A percentile compares a stretch with the other conserved stretches of the same genome.
Conservation (phyloP, 208 protist species). For the Acanthamoeba culbertsoni region DNA sequence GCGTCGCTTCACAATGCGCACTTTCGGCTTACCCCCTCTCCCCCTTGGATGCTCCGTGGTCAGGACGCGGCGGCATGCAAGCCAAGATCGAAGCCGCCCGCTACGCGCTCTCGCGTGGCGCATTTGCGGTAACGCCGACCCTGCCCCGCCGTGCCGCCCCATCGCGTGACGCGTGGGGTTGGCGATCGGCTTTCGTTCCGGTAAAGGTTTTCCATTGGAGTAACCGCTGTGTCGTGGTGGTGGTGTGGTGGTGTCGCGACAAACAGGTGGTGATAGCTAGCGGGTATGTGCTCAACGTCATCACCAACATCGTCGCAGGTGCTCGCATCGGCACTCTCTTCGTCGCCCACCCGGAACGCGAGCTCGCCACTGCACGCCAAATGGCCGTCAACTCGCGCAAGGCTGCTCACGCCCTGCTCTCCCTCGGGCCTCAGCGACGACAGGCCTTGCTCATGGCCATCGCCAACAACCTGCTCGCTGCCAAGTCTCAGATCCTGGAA, state of each 20-base stretch:
- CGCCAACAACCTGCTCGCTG: slow-evolving; percentile 61
- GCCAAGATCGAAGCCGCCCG: slow-evolving; percentile 69
- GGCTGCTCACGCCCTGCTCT: slow-evolving; percentile 73
- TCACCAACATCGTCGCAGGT: slow-evolving; percentile 50
- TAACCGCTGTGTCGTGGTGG: not conserved
- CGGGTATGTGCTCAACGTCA: slow-evolving; percentile 25
- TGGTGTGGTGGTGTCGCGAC: not conserved
- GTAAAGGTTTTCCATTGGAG: too few relatives aligned
- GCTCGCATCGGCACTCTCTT: slow-evolving; percentile 68
- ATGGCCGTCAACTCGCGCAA: not conserved
- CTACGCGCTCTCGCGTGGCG: slow-evolving; percentile 20
- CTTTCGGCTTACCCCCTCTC: not conserved
- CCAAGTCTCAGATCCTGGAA: slow-evolving; percentile 75
- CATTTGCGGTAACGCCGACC: slow-evolving; percentile 5
- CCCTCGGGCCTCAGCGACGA: slow-evolving; percentile 68
- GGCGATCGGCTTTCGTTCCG: too few relatives aligned
- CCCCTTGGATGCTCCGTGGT: not conserved
- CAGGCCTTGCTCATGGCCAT: slow-evolving; percentile 80
- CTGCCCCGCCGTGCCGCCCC: too few relatives aligned
- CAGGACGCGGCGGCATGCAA: slow-evolving; percentile 70
- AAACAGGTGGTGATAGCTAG: slow-evolving; percentile 64
- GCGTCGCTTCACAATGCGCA: too few relatives aligned
- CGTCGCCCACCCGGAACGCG: not conserved
- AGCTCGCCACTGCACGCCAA: not conserved
- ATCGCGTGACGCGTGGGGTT: too few relatives aligned